phyloP scores from a whole-genome alignment of 2,329 filamentous ascomycete genomes.

The Pseudocercospora fuligena region DNA sequence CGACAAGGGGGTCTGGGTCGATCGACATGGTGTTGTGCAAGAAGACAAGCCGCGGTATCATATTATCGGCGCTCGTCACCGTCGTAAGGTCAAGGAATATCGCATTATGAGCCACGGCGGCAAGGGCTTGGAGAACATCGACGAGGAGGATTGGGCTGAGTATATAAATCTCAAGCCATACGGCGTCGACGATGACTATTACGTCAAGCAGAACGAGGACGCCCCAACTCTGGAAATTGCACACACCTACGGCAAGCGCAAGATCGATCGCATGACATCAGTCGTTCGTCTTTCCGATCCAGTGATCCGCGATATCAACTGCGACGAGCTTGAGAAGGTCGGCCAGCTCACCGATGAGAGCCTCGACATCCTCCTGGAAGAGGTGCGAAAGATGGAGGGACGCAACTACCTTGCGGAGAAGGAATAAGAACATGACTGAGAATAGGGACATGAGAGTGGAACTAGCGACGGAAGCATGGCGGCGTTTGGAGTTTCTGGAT shows the following conservation, averaged over 20 bases:
- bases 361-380: not conserved
- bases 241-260: not conserved
- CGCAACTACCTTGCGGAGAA: not conserved
- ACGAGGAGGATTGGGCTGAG: not conserved
- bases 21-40: no score
- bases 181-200: not conserved
- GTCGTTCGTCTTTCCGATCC: not conserved
- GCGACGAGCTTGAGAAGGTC: not conserved
- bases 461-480: not conserved
- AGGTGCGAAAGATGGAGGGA: not conserved
- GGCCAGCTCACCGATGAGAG: not conserved
- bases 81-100: not conserved
- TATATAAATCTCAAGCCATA: not conserved
- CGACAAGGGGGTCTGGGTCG: no score
- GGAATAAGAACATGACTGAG: conserved; percentile 19
- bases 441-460: not conserved
- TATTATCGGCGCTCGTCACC: not conserved
- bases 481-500: not conserved
- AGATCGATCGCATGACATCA: not conserved
- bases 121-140: not conserved
- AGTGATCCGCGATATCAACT: not conserved
- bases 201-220: not conserved
- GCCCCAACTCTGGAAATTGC: not conserved
- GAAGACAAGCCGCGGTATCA: not conserved
- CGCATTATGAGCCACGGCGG: not conserved